Evolutionary conservation across 2,329 filamentous ascomycete genomes (phyloP).

Genomic region (Diaporthe caulivora): DNA sequence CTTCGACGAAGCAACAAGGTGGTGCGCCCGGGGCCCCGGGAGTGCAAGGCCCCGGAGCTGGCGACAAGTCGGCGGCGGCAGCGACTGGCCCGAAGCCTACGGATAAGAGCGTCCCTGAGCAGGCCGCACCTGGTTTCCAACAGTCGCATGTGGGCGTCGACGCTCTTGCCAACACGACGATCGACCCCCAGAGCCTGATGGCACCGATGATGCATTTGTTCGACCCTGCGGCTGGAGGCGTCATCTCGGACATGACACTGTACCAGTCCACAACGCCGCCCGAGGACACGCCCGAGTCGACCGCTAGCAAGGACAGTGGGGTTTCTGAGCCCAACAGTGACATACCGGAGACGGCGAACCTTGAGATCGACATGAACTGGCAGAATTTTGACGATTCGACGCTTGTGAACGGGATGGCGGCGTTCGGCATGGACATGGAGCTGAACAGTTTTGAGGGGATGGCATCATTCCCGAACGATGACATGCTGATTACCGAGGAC

Average conservation of each 20-base stretch:
- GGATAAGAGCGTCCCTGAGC: constrained; percentile 42
- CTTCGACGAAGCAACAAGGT: constrained; percentile 63
- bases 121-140: constrained; percentile 43
- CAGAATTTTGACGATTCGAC: constrained; percentile 57
- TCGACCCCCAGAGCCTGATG: constrained; percentile 67
- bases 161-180: constrained; percentile 58
- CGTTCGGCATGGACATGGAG: constrained; percentile 47
- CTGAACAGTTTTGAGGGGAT: constrained; percentile 51
- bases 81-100: constrained; percentile 43
- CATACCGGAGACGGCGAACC: constrained; percentile 65
- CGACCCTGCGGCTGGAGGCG: constrained; percentile 57
- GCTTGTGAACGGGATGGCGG: constrained; percentile 47
- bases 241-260: constrained; percentile 65
- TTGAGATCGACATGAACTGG: constrained; percentile 67
- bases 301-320: constrained; percentile 71
- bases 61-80: constrained; percentile 46
- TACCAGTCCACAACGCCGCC: constrained; percentile 70
- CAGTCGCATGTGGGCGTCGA: constrained; percentile 40
- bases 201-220: constrained; percentile 53
- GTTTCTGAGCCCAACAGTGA: constrained; percentile 73
- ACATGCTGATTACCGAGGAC: constrained; percentile 29
- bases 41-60: constrained; percentile 45
- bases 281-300: constrained; percentile 72
- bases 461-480: constrained; percentile 43
- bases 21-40: constrained; percentile 58